phyloP scores from a whole-genome alignment of 306 rosid genomes.

The Quercus bicolor region DNA sequence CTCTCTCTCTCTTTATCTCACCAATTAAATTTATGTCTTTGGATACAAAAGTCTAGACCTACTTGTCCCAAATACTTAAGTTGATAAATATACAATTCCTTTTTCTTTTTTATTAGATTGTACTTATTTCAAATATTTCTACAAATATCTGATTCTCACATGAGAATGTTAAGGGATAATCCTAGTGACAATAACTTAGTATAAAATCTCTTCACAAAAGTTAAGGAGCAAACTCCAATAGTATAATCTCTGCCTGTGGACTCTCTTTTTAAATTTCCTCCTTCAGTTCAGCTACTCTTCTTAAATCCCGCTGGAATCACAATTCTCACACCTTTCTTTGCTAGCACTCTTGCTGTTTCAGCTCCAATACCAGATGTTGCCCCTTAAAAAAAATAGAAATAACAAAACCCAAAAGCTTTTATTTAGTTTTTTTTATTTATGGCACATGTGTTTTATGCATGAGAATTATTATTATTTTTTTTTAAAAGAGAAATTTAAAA shows the following conservation, averaged over 20 bases:
- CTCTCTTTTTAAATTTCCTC: slow-evolving; percentile 54
- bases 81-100: too few species aligned
- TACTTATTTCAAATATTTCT: too few species aligned
- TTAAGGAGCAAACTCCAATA: slow-evolving; percentile 75
- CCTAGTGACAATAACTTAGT: slow-evolving; percentile 63
- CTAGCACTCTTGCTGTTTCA: slow-evolving; percentile 79
- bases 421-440: not conserved
- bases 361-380: slow-evolving; percentile 88
- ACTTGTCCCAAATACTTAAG: too few species aligned
- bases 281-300: slow-evolving; percentile 58
- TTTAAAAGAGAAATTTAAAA: not conserved
- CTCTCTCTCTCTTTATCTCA: too few species aligned
- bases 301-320: slow-evolving; percentile 82
- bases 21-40: too few species aligned
- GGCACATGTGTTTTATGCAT: not conserved
- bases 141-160: not conserved
- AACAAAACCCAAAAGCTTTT: not conserved
- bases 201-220: slow-evolving; percentile 71
- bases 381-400: slow-evolving; percentile 39
- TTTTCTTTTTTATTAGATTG: too few species aligned
- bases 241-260: slow-evolving; percentile 68
- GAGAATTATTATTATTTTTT: not conserved
- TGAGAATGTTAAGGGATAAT: slow-evolving; percentile 77
- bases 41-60: too few species aligned
- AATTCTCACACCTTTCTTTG: slow-evolving; percentile 85